phyloP scores from a whole-genome alignment of 768 basidiomycete species.

The Tylopilus sp. region DNA sequence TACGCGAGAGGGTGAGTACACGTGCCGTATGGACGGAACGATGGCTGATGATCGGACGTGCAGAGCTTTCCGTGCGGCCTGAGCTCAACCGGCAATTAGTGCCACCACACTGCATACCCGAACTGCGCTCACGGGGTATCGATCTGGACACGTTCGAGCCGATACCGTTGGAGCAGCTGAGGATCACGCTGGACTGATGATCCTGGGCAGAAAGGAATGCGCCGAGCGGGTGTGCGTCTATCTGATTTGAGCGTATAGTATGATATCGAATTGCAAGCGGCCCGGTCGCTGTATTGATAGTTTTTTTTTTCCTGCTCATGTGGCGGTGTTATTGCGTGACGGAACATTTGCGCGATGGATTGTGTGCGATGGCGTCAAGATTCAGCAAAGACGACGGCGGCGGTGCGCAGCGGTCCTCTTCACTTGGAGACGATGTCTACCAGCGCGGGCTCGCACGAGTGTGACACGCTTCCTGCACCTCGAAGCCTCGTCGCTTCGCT shows the following conservation, averaged over 20 bases:
- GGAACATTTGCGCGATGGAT: conserved; percentile 28
- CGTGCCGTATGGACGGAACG: neutral
- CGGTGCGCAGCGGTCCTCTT: neutral
- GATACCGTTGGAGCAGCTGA: conserved; percentile 94
- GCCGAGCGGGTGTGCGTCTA: conserved; percentile 19
- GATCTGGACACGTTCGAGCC: conserved; percentile 90
- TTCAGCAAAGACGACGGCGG: neutral
- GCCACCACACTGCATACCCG: conserved; percentile 84
- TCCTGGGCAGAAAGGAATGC: conserved; percentile 26
- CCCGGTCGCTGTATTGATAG: conserved; percentile 30
- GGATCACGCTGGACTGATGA: conserved; percentile 87
- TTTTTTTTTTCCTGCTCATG: neutral
- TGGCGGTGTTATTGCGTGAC: conserved; percentile 23
- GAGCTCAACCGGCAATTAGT: conserved; percentile 92
- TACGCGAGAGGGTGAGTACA: conserved; percentile 82
- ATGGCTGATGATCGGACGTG: conserved; percentile 6
- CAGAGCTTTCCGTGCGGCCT: conserved; percentile 95
- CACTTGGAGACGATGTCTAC: conserved; percentile 19
- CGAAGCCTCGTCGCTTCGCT: conserved; percentile 41
- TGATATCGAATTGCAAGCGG: conserved; percentile 34
- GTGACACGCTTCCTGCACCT: conserved; percentile 70
- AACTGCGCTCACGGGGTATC: conserved; percentile 83
- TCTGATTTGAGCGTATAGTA: conserved; percentile 36
- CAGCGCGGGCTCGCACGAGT: conserved; percentile 42
- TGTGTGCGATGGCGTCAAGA: conserved; percentile 29